Base-by-base conservation (phyloP, 257 asterid species). In the Penstemon newberryi region DNA sequence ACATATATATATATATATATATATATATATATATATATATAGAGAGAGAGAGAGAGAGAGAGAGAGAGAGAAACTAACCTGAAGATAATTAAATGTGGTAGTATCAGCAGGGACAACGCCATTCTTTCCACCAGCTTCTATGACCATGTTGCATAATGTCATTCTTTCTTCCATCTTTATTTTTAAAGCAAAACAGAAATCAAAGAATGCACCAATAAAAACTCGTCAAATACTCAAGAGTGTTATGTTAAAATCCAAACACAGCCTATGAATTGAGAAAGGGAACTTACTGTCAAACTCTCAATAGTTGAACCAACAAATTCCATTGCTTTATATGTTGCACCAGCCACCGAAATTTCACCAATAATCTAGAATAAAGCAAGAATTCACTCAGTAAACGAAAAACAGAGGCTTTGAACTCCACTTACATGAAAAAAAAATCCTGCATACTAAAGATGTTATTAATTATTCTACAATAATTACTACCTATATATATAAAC, bases 121-220 rank as follows among this genome's bases (percentile, higher is more conserved):
- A 72, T 92, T 92, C 81, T 92, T 92, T 44, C 96, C 98, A 25
- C 98, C 96, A 56, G 99, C 99, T 80, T 91, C 98, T 55, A 94
- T 87, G 57, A 89, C 99, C 98, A 94, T 94, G 81, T 82, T 94
- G 95, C 99, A 94, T 76, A 94, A 78, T 65, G 99, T 94, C 98
- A 94, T 89, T 80, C 99, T 86, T 82, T 94, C 99, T 82, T 94
- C 99, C 99, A 94, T 94, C 99, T 94, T 73, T 33, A 11, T 25
- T 25, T 25, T 25, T 45, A 63, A 71, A 63, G 53, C 6, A 37
- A 60, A 46, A 52, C 8, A 53, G n/a, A 70, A 59, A 75, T 39
- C 19, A 12, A 57, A 67, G 42, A 62, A 54, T 25, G 58, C 33
- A 53, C 52, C 51, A 60, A 56, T 55, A 7, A 45, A 41, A 5